These are phyloP conservation scores for Fagopyrum tataricum DNA, from an alignment of 148 eudicot genomes.

Conservation along the genomic window DNA sequence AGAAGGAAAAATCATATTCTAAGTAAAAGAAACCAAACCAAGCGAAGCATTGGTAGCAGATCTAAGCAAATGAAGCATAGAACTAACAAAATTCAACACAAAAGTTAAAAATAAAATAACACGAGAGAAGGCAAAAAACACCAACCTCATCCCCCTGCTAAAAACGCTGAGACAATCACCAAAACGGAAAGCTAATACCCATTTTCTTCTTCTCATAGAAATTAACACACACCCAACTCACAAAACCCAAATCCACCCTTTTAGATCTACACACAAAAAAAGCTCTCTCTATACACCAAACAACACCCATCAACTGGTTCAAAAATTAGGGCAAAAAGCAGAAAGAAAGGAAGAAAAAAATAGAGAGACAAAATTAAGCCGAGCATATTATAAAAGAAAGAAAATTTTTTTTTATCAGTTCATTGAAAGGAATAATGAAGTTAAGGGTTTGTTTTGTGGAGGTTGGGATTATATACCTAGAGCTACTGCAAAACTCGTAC, in stretches of 20 bases:
- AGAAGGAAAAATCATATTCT: background rate
- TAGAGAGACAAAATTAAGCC: background rate
- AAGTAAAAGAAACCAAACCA: background rate
- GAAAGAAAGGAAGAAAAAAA: too few relatives aligned
- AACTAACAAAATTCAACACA: background rate
- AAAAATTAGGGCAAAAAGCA: background rate
- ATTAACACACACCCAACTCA: background rate
- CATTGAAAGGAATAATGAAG: background rate
- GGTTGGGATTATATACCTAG: conserved; percentile 29
- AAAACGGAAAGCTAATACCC: conserved; percentile 36
- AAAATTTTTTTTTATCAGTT: background rate
- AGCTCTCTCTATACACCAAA: background rate
- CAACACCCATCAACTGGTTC: background rate
- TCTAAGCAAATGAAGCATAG: background rate
- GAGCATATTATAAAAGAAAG: too few relatives aligned
- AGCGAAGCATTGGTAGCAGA: background rate
- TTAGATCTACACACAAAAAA: background rate
- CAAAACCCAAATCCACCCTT: background rate
- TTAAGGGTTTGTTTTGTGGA: background rate
- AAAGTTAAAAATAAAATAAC: background rate
- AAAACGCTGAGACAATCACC: conserved; percentile 54
- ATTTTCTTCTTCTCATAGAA: conserved; percentile 12
- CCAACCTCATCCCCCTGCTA: conserved; percentile 21
- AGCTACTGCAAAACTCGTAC: conserved; percentile 50
- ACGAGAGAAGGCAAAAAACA: conserved; percentile 11